Evolutionary conservation across 2,329 filamentous ascomycete species (phyloP).

Genomic region (Drechslera avenae): DNA sequence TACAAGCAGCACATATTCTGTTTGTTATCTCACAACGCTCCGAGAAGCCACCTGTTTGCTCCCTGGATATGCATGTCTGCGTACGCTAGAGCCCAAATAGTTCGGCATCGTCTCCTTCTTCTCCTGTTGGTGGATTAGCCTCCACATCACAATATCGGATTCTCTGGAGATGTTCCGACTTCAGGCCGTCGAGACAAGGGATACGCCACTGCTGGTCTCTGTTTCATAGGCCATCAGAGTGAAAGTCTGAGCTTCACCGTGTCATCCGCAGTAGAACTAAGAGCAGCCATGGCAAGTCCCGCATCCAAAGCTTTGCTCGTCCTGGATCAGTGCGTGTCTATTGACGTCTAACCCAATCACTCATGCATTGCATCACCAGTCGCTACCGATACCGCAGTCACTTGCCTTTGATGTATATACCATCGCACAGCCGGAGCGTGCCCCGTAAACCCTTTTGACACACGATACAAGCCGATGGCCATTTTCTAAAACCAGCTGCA

Average conservation of each 20-base stretch:
- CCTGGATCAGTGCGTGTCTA: conserved; percentile 13
- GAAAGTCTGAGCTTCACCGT: conserved; percentile 7
- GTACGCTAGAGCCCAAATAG: neutral
- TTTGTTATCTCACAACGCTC: neutral
- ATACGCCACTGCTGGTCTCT: neutral
- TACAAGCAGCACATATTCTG: conserved; percentile 1
- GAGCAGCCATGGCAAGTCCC: conserved; percentile 6
- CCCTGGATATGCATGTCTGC: no score
- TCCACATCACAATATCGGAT: conserved; percentile 12
- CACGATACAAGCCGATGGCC: conserved; percentile 3
- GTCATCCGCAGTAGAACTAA: neutral
- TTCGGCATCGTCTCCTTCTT: neutral
- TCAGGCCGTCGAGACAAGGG: neutral
- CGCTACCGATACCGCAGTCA: conserved; percentile 9
- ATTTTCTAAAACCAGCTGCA: conserved; percentile 7
- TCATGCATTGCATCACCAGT: conserved; percentile 17
- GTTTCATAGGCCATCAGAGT: neutral
- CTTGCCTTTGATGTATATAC: conserved; percentile 14
- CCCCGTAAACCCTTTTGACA: neutral
- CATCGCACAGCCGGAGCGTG: conserved; percentile 5
- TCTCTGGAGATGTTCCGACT: conserved; percentile 18
- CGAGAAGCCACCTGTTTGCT: neutral
- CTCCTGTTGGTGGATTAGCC: conserved; percentile 14
- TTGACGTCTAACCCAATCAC: conserved; percentile 22
- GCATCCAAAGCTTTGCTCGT: conserved; percentile 19